A percentile compares a stretch with the other conserved stretches of the same genome.
phyloP scores from a whole-genome alignment of 2,329 filamentous ascomycete genomes.

The Aspergillus fijiensis region DNA sequence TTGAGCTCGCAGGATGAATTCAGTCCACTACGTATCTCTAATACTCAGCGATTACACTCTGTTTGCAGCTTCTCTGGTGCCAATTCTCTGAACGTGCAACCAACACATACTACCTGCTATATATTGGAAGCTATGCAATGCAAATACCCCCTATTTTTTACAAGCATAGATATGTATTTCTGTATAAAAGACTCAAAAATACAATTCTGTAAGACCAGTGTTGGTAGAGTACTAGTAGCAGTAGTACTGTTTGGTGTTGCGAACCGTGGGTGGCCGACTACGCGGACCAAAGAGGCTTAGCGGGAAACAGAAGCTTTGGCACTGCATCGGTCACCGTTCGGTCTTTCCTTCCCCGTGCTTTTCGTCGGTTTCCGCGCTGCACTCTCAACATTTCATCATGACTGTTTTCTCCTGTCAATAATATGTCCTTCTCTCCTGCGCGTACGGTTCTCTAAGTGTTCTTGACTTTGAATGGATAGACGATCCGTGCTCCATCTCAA shows the following conservation, averaged over 20 bases:
- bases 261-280: no score
- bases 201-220: no score
- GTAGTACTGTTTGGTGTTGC: no score
- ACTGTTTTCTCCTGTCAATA: neutral
- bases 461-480: neutral
- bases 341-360: slow-evolving; percentile 4
- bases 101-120: neutral
- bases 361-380: slow-evolving; percentile 2
- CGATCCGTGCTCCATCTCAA: neutral
- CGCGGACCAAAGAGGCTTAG: slow-evolving; percentile 10
- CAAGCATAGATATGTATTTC: no score
- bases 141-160: neutral
- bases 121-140: neutral
- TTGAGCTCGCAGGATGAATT: neutral
- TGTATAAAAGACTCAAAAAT: no score
- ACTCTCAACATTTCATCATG: neutral
- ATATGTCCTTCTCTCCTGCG: neutral
- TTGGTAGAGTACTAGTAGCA: no score
- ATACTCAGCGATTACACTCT: neutral
- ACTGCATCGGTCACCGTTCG: neutral
- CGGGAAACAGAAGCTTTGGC: neutral
- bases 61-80: neutral
- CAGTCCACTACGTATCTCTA: neutral
- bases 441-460: no score
- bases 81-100: neutral